A percentile compares a stretch with the other conserved stretches of the same genome.
These are phyloP conservation scores for Umbelopsis vinacea DNA, from an alignment of 192 early-diverging fungal genomes.

Conservation along the genomic window DNA sequence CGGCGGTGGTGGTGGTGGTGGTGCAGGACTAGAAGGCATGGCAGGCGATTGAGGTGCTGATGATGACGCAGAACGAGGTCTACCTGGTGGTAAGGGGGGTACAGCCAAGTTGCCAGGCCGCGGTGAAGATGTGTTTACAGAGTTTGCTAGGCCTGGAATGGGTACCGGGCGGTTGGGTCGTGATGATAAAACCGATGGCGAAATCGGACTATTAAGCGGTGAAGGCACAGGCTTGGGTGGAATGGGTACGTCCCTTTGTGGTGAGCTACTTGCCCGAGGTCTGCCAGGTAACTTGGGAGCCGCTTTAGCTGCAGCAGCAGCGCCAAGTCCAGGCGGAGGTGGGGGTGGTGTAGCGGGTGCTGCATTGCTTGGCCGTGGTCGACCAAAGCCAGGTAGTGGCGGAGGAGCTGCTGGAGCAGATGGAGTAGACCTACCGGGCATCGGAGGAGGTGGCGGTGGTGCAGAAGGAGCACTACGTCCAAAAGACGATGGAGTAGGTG, in stretches of 20 bases:
- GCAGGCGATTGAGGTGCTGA: constrained; percentile 19
- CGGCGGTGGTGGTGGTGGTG: constrained; percentile 7
- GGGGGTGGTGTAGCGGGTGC: constrained; percentile 28
- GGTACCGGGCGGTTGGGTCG: constrained; percentile 26
- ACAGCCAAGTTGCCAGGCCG: constrained; percentile 10
- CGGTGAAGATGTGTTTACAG: constrained; percentile 14
- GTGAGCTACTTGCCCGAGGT: constrained; percentile 49
- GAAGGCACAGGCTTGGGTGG: constrained; percentile 32
- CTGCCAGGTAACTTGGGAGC: constrained; percentile 39
- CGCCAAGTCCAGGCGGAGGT: constrained; percentile 16
- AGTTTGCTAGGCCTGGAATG: constrained; percentile 37
- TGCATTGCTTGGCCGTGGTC: not conserved
- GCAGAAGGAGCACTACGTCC: constrained; percentile 12
- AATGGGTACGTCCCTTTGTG: constrained; percentile 30
- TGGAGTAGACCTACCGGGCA: not conserved
- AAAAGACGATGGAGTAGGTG: constrained; percentile 1
- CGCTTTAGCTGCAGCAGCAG: not conserved
- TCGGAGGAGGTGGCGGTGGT: not conserved
- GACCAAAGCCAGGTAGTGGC: constrained; percentile 17
- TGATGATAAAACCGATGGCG: constrained; percentile 15
- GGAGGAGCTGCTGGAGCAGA: not conserved
- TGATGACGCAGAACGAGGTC: constrained; percentile 25
- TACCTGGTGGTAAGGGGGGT: constrained; percentile 34
- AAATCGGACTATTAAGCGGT: constrained; percentile 24
- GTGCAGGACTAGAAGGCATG: not conserved